A percentile compares a stretch with the other conserved stretches of the same genome.
Evolutionary conservation across 305 asterid genomes (phyloP).

Genomic region (Rubia occidens): DNA sequence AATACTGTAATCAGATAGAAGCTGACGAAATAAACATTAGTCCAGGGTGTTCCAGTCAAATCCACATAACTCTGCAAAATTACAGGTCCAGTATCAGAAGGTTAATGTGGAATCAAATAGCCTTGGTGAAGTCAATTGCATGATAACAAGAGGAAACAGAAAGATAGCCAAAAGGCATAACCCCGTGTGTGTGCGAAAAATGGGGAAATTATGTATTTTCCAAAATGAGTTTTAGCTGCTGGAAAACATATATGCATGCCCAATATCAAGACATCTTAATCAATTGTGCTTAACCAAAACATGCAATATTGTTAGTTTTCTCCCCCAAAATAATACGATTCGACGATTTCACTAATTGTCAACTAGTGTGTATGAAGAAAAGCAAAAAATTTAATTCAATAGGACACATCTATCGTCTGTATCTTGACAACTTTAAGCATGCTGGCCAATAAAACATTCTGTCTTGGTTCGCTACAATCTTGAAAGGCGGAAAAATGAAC

Average conservation of each 20-base stretch:
- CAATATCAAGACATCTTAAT: not conserved
- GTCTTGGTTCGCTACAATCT: not conserved
- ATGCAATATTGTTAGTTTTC: not conserved
- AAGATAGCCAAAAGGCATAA: not conserved
- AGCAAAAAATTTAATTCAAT: not conserved
- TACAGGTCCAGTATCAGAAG: conserved; percentile 6
- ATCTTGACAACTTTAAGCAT: not conserved
- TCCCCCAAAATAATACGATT: not conserved
- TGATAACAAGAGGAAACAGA: not conserved
- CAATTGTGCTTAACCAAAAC: not conserved
- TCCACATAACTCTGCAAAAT: conserved; percentile 78
- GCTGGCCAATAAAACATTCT: not conserved
- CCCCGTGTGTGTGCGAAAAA: too few species aligned
- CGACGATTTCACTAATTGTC: not conserved
- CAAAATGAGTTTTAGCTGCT: not conserved
- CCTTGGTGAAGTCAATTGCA: not conserved
- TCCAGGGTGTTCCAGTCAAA: conserved; percentile 76
- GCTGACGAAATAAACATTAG: conserved; percentile 79
- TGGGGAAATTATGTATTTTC: not conserved
- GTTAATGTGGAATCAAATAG: conserved; percentile 7
- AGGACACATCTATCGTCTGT: not conserved
- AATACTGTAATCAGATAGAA: conserved; percentile 78
- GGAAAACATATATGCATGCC: not conserved
- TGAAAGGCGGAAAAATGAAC: not conserved
- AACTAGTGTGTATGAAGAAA: not conserved